Base-by-base conservation (phyloP, 768 basidiomycete genomes). In the Boletus patriciae region DNA sequence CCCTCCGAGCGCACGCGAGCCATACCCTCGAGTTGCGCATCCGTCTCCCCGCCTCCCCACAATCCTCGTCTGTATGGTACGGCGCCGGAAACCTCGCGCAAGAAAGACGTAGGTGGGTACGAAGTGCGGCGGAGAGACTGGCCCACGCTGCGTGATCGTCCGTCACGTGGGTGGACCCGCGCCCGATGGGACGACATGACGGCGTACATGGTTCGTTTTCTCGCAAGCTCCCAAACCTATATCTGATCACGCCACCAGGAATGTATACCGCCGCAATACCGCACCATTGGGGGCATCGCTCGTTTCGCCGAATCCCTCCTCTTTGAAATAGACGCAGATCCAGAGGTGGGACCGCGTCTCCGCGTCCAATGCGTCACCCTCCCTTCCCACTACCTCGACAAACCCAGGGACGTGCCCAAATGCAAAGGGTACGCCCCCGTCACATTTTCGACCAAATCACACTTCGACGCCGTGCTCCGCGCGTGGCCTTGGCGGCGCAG, bases 371-470 rank as follows among this genome's bases (percentile, higher is more conserved):
- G 67, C 37, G 74, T 93, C 41, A 58, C 70, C 2, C 76, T 89
- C 27, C 87, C 85, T 13, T 75, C 81, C 1, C 87, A 91, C 62
- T 80, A 86, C 66, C 78, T 81, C 46, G 88, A 89, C 66, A 77
- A 76, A 50, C 78, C 81, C 15, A 81, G 73, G 3, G 77, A 80
- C 25, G 61, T 72, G 15, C 83, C 86, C 3, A 80, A 78, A 52
- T 86, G 80, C 70, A 92, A 87, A 74, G 87, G 88, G 2, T 92
- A 92, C 59, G 88, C 89, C 0, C 80, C 93, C 29, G 73, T 92
- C 52, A 83, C 83, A 0, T 73, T 92, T 43, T 68, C 75, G 3
- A 55, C 70, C 6, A 36, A 66, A 1, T 68, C 73, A 2, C 78
- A 83, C 25, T 76, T 72, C 3, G 70, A 78, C 9, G 57, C 66